Percentiles rank a stretch among this genome's conserved stretches.
phyloP scores from a whole-genome alignment of 2,329 filamentous ascomycete genomes.

The Lachnum nothofagi region DNA sequence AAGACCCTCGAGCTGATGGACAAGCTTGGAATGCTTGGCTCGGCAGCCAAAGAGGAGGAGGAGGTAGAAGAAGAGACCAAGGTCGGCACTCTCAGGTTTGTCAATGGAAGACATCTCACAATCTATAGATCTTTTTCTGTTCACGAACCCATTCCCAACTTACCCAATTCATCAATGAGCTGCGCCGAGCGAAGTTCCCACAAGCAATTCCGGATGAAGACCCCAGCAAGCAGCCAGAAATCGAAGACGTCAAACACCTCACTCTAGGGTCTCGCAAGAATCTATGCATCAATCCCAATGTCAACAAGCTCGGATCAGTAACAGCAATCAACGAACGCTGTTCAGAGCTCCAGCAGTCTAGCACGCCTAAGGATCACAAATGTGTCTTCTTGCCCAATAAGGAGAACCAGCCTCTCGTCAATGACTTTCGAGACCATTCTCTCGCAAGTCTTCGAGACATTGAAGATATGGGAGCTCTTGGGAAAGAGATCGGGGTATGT shows the following conservation, averaged over 20 bases:
- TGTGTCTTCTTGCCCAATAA: slow-evolving; percentile 77
- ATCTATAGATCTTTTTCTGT: slow-evolving; percentile 57
- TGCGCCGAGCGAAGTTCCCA: slow-evolving; percentile 59
- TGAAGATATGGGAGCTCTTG: slow-evolving; percentile 77
- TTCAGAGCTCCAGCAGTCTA: slow-evolving; percentile 78
- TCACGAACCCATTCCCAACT: slow-evolving; percentile 71
- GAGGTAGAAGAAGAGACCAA: slow-evolving; percentile 54
- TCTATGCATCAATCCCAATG: slow-evolving; percentile 79
- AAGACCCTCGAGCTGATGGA: slow-evolving; percentile 60
- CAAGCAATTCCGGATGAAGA: slow-evolving; percentile 45
- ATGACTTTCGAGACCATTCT: slow-evolving; percentile 79
- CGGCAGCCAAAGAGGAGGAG: slow-evolving; percentile 40
- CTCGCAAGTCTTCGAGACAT: slow-evolving; percentile 87
- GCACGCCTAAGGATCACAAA: slow-evolving; percentile 54
- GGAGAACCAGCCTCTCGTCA: slow-evolving; percentile 64
- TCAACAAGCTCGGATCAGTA: slow-evolving; percentile 62
- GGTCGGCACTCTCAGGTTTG: slow-evolving; percentile 18
- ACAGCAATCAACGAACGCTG: slow-evolving; percentile 92
- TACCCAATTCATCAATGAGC: slow-evolving; percentile 63
- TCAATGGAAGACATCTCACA: slow-evolving; percentile 10
- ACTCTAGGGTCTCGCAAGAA: slow-evolving; percentile 67
- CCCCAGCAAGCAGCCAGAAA: slow-evolving; percentile 24
- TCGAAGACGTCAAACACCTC: slow-evolving; percentile 61
- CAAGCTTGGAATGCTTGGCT: slow-evolving; percentile 40
- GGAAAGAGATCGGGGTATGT: slow-evolving; percentile 74